These are phyloP conservation scores for Auriscalpium microsporum DNA, from an alignment of 768 basidiomycete genomes.

Conservation along the genomic window DNA sequence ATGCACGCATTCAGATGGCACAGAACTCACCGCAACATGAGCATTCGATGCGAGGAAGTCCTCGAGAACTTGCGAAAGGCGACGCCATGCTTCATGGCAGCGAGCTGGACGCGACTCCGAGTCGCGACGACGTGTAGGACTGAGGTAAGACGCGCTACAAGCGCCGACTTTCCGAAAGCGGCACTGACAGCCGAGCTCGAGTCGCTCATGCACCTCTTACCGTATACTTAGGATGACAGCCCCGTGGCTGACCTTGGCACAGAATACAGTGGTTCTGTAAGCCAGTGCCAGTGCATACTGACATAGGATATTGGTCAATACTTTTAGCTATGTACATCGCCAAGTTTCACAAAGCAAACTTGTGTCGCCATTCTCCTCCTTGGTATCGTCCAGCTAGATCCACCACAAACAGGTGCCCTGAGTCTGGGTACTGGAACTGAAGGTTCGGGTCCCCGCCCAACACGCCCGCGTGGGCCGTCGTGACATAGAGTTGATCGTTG, in stretches of 20 bases:
- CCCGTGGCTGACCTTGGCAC: no score
- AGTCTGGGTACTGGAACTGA: constrained; percentile 44
- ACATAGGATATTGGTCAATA: no score
- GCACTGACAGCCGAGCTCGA: neutral
- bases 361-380: constrained; percentile 26
- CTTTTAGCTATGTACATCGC: no score
- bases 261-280: no score
- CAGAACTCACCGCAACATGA: constrained; percentile 74
- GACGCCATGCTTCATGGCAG: constrained; percentile 85
- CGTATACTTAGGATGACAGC: no score
- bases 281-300: no score
- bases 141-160: neutral
- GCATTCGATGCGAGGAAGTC: constrained; percentile 83
- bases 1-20: neutral
- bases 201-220: no score
- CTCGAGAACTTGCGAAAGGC: constrained; percentile 89
- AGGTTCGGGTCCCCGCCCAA: constrained; percentile 42
- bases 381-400: constrained; percentile 36
- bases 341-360: constrained; percentile 9
- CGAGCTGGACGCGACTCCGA: neutral
- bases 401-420: constrained; percentile 47
- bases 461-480: constrained; percentile 47
- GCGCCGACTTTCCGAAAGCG: neutral
- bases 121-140: neutral
- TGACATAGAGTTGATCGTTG: constrained; percentile 55